phyloP scores from a whole-genome alignment of 768 basidiomycete species.

The Pulveroboletus sp. region DNA sequence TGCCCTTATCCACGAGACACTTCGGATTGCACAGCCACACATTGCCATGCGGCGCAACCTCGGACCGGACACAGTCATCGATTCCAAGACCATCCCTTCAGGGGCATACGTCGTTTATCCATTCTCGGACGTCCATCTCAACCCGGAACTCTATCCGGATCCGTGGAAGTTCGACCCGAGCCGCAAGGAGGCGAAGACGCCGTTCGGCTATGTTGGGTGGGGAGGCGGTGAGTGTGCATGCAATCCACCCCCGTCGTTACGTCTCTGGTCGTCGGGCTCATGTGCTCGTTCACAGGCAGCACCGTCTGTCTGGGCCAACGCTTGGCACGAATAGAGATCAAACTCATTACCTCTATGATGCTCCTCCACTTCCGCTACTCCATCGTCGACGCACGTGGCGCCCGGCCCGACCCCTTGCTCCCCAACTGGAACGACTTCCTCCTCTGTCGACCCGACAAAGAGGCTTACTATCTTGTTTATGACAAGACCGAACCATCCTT shows the following conservation, averaged over 20 bases:
- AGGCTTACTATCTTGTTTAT: constrained; percentile 52
- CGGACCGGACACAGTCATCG: constrained; percentile 65
- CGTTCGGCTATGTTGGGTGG: constrained; percentile 70
- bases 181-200: constrained; percentile 44
- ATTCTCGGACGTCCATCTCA: constrained; percentile 74
- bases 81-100: constrained; percentile 63
- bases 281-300: constrained; percentile 45
- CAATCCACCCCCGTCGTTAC: constrained; percentile 13
- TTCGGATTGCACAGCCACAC: constrained; percentile 75
- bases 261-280: constrained; percentile 11
- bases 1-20: constrained; percentile 69
- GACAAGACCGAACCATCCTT: constrained; percentile 14
- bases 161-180: constrained; percentile 75
- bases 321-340: constrained; percentile 69
- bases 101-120: constrained; percentile 77
- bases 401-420: constrained; percentile 35
- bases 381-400: constrained; percentile 51
- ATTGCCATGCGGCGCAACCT: constrained; percentile 77
- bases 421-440: constrained; percentile 81
- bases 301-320: constrained; percentile 69
- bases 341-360: constrained; percentile 64
- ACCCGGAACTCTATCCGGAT: constrained; percentile 65
- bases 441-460: constrained; percentile 56
- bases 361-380: constrained; percentile 58
- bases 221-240: constrained; percentile 59